Percentiles rank a stretch among this genome's conserved stretches.
phyloP scores from a whole-genome alignment of 345 rosid genomes.

The Heritiera littoralis region DNA sequence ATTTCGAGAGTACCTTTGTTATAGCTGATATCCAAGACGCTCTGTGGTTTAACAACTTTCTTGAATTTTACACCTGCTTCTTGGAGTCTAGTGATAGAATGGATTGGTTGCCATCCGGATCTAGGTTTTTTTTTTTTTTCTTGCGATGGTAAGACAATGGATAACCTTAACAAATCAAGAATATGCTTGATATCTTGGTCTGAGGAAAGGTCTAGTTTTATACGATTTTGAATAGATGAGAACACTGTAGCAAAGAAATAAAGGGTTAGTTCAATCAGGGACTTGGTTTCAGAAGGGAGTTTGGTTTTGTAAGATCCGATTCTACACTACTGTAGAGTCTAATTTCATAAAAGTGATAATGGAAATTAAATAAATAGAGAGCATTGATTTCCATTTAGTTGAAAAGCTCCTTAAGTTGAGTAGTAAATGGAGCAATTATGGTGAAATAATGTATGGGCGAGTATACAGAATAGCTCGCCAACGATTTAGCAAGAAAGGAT shows the following conservation, averaged over 20 bases:
- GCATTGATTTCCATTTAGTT: no score
- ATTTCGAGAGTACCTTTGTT: constrained; percentile 13
- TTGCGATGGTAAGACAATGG: constrained; percentile 15
- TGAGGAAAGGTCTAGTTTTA: background rate
- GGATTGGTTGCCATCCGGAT: constrained; percentile 5
- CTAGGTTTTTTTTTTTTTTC: background rate
- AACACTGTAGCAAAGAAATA: constrained; percentile 3
- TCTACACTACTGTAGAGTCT: no score
- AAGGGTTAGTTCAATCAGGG: constrained; percentile 21
- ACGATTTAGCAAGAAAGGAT: no score
- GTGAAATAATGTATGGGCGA: no score
- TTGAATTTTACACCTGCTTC: constrained; percentile 22
- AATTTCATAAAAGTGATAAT: no score
- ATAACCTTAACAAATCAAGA: constrained; percentile 20
- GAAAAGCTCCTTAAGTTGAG: no score
- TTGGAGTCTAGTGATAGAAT: constrained; percentile 9
- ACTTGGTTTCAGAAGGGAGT: background rate
- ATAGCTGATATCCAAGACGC: constrained; percentile 26
- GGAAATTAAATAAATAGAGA: no score
- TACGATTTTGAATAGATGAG: background rate
- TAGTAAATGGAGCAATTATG: no score
- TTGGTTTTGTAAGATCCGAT: no score
- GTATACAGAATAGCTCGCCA: no score
- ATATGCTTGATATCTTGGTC: constrained; percentile 21
- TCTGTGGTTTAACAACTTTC: background rate